Conservation (phyloP, 208 protist genomes). For the Willaertia magna region DNA sequence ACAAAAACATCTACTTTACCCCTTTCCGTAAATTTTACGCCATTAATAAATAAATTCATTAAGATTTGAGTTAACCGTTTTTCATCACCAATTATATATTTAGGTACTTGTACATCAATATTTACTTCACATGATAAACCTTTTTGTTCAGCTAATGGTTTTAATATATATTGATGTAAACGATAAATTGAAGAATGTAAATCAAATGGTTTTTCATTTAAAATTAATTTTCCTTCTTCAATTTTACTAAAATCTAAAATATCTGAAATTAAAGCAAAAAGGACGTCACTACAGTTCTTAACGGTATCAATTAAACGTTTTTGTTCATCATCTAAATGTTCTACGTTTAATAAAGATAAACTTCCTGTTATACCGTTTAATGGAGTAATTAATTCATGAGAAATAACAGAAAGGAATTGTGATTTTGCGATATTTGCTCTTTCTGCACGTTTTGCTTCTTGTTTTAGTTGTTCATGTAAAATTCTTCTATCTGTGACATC, state of each 20-base stretch:
- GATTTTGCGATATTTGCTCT: conserved; percentile 25
- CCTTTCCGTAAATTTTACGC: conserved; percentile 21
- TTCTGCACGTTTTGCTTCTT: background rate
- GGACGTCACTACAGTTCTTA: conserved; percentile 2
- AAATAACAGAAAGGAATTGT: conserved; percentile 34
- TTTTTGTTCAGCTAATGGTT: background rate
- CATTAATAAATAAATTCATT: conserved; percentile 23
- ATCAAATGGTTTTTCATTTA: background rate
- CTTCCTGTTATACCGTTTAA: conserved; percentile 37
- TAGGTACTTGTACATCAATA: background rate
- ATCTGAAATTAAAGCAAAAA: conserved; percentile 29
- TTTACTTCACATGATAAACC: background rate
- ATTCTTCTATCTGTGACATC: background rate
- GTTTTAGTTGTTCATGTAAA: background rate
- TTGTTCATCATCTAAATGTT: background rate
- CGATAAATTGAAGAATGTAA: background rate
- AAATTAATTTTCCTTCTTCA: conserved; percentile 15
- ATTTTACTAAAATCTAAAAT: conserved; percentile 28
- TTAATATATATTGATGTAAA: background rate
- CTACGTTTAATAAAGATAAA: too few relatives aligned
- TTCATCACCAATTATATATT: conserved; percentile 12
- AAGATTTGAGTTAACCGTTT: conserved; percentile 21
- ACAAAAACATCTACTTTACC: too few relatives aligned
- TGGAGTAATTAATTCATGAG: conserved; percentile 44
- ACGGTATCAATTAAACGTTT: conserved; percentile 15